These are phyloP conservation scores for Ceraceosorus bombacis DNA, from an alignment of 1,284 basidiomycete species.

Conservation along the genomic window DNA sequence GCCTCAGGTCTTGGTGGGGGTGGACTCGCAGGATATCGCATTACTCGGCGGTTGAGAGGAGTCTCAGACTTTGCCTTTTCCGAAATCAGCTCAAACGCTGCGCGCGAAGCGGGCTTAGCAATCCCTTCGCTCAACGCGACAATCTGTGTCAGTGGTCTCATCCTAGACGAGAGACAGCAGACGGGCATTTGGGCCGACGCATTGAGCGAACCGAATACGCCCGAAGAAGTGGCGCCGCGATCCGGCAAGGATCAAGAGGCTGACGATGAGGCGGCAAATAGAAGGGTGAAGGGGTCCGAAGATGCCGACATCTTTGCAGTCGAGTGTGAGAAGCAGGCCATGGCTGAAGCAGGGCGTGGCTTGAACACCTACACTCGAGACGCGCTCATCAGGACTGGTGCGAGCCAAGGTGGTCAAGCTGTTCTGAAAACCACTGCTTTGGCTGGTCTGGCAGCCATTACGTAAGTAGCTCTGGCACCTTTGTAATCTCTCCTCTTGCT, in stretches of 20 bases:
- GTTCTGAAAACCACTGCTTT: slow-evolving; percentile 56
- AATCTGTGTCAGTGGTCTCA: slow-evolving; percentile 34
- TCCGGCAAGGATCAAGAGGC: no score
- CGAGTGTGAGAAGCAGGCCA: slow-evolving; percentile 31
- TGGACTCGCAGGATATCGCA: slow-evolving; percentile 38
- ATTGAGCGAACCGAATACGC: slow-evolving; percentile 15
- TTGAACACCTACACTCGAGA: slow-evolving; percentile 32
- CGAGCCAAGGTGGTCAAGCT: slow-evolving; percentile 44
- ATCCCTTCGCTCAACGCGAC: slow-evolving; percentile 41
- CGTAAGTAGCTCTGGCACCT: slow-evolving; percentile 12
- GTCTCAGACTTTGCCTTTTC: slow-evolving; percentile 13
- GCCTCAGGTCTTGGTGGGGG: slow-evolving; percentile 26
- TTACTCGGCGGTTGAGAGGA: slow-evolving; percentile 31
- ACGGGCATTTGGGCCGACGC: slow-evolving; percentile 21
- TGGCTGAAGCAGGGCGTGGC: slow-evolving; percentile 28
- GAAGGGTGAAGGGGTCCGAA: no score
- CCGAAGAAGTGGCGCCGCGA: no score
- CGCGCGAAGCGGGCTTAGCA: slow-evolving; percentile 21
- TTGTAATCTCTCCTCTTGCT: no score
- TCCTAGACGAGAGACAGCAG: slow-evolving; percentile 30
- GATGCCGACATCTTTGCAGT: slow-evolving; percentile 29
- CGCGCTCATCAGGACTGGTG: slow-evolving; percentile 25
- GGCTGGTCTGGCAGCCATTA: slow-evolving; percentile 55
- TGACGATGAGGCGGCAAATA: no score
- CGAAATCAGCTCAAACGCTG: slow-evolving; percentile 24